phyloP scores from a whole-genome alignment of 2,329 filamentous ascomycete species.

The Aspergillus luchuensis region DNA sequence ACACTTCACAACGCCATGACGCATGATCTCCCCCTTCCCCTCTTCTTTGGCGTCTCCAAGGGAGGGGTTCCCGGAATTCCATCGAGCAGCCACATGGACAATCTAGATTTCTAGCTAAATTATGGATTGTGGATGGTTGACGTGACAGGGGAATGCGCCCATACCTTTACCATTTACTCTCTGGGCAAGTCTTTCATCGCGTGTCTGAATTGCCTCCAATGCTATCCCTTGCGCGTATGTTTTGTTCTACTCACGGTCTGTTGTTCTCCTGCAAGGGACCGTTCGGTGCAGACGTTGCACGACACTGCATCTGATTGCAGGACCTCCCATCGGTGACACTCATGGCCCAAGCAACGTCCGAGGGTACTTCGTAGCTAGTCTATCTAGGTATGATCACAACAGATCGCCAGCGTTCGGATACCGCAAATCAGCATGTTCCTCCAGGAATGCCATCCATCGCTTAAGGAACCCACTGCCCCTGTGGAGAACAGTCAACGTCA shows the following conservation, averaged over 20 bases:
- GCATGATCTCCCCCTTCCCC: not conserved
- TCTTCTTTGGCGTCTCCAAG: not conserved
- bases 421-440: slow-evolving; percentile 84
- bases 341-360: not conserved
- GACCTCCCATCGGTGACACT: not conserved
- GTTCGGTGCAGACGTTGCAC: not conserved
- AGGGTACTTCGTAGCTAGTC: not conserved
- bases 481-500: slow-evolving; percentile 18
- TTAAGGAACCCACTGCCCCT: slow-evolving; percentile 86
- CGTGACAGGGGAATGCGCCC: not conserved
- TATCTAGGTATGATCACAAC: slow-evolving; percentile 22
- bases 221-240: not conserved
- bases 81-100: not conserved
- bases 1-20: not conserved
- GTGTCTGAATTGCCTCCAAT: not conserved
- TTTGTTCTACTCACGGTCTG: not conserved
- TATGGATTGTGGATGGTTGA: not conserved
- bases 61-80: not conserved
- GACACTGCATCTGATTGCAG: not conserved
- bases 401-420: slow-evolving; percentile 68
- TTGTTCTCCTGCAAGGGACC: not conserved
- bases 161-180: not conserved
- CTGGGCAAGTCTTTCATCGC: not conserved
- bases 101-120: not conserved
- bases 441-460: slow-evolving; percentile 86